Base-by-base conservation (phyloP, 1,139 yeast species). In the Kurtzmaniella quercitrusa region DNA sequence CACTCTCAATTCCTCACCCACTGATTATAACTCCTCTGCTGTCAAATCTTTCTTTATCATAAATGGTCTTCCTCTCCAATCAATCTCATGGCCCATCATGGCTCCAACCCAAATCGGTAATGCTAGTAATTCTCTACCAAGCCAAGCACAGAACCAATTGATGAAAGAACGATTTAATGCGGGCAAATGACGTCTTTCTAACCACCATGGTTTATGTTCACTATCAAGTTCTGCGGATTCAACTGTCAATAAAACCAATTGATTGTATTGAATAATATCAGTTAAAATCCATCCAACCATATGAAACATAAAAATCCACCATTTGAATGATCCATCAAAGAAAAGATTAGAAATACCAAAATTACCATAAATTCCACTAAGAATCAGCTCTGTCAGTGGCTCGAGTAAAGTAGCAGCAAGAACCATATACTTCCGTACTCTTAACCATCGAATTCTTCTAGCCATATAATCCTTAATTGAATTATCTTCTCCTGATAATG, bases 371-470 rank as follows among this genome's bases (percentile, higher is more conserved):
- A 77, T 37, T 0, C 94, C 94, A 53, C 83, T 75, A 1, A 88
- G 62, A 2, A 89, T 53, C 41, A 85, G 77, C 59, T 89, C 97
- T 0, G 96, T 89, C 6, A 93, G 78, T 7, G 97, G 96, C 57
- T 89, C 97, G 23, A 87, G 68, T 43, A 89, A 62, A 0, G 97
- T 89, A 1, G 96, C 96, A 31, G 81, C 81, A 27, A 83, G 65
- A 2, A 89, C 96, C 95, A 89, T 88, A 59, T 86, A 88, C 56
- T 85, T 85, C 25, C 97, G 70, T n/a, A 89, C 95, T 40, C 96
- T 70, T 15, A 89, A 65, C 97, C 97, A 89, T 43, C 97, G 69
- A 25, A 85, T 81, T 42, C 96, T 68, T 46, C 96, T 69, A 41
- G 73, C 63, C 45, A 82, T 69, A 59, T 85, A 89, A 49, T 84